Conservation (phyloP, 2,329 filamentous ascomycete genomes). For the Colletotrichum noveboracense region DNA sequence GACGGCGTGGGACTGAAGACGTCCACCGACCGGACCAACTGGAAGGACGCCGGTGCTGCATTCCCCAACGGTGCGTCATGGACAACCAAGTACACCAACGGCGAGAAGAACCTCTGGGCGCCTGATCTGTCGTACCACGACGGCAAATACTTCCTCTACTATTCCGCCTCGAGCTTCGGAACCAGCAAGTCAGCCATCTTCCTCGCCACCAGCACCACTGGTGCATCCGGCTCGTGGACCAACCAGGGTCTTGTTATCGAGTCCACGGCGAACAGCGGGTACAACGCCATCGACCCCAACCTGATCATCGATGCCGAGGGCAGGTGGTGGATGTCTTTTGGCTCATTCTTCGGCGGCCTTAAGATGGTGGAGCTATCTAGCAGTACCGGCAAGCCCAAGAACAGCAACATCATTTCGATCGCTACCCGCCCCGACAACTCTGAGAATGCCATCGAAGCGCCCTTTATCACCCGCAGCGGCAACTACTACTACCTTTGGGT, state of each 20-base stretch:
- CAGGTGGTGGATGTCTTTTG: conserved; percentile 36
- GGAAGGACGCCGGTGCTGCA: conserved; percentile 31
- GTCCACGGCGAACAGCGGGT: conserved; percentile 25
- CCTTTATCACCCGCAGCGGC: conserved; percentile 31
- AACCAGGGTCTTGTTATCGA: conserved; percentile 33
- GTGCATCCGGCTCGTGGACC: conserved; percentile 33
- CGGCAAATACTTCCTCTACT: conserved; percentile 36
- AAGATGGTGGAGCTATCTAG: conserved; percentile 31
- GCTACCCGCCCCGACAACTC: conserved; percentile 25
- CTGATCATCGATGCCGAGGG: conserved; percentile 31
- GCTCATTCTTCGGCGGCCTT: conserved; percentile 36
- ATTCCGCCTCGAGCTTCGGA: conserved; percentile 35
- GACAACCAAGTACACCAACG: conserved; percentile 33
- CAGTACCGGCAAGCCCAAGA: conserved; percentile 28
- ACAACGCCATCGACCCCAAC: conserved; percentile 36
- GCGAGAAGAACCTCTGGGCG: conserved; percentile 46
- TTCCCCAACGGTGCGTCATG: conserved; percentile 36
- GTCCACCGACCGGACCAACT: conserved; percentile 34
- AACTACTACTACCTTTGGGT: conserved; percentile 37
- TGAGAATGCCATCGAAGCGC: conserved; percentile 32
- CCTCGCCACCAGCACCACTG: conserved; percentile 33
- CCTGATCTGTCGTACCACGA: conserved; percentile 54
- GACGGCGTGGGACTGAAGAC: conserved; percentile 34
- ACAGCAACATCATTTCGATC: conserved; percentile 27
- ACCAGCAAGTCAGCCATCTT: conserved; percentile 33